Evolutionary conservation across 2,329 filamentous ascomycete genomes (phyloP).

Genomic region (Cladophialophora immunda): DNA sequence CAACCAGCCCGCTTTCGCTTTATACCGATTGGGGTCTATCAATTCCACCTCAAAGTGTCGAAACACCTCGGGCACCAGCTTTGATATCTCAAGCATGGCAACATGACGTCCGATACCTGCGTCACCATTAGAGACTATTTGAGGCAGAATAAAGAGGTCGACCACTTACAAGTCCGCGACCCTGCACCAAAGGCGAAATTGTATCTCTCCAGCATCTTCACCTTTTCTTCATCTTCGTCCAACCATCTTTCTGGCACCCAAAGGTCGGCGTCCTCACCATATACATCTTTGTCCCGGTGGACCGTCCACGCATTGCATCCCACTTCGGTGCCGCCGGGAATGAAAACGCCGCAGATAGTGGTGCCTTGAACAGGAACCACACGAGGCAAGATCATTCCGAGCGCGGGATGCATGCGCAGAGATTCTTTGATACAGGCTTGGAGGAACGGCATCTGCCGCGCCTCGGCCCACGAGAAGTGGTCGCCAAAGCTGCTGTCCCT

Average conservation of each 20-base stretch:
- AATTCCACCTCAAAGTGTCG: slow-evolving; percentile 26
- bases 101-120: slow-evolving; percentile 42
- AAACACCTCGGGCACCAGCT: slow-evolving; percentile 35
- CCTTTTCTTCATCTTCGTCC: slow-evolving; percentile 34
- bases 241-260: slow-evolving; percentile 45
- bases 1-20: neutral
- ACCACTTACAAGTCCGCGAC: slow-evolving; percentile 4
- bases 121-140: slow-evolving; percentile 40
- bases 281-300: slow-evolving; percentile 36
- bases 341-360: slow-evolving; percentile 27
- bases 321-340: slow-evolving; percentile 29
- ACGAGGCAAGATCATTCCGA: slow-evolving; percentile 39
- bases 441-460: slow-evolving; percentile 52
- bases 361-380: slow-evolving; percentile 36
- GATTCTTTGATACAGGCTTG: slow-evolving; percentile 38
- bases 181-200: slow-evolving; percentile 2
- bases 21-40: neutral
- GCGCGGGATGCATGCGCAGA: slow-evolving; percentile 35
- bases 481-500: slow-evolving; percentile 17
- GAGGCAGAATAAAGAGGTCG: neutral
- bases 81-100: slow-evolving; percentile 25
- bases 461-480: slow-evolving; percentile 71
- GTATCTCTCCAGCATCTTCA: slow-evolving; percentile 4
- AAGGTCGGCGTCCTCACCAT: slow-evolving; percentile 35
- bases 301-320: slow-evolving; percentile 42